A percentile compares a stretch with the other conserved stretches of the same genome.
These are phyloP conservation scores for Ramalina peruviana DNA, from an alignment of 495 filamentous ascomycete genomes.

Conservation along the genomic window DNA sequence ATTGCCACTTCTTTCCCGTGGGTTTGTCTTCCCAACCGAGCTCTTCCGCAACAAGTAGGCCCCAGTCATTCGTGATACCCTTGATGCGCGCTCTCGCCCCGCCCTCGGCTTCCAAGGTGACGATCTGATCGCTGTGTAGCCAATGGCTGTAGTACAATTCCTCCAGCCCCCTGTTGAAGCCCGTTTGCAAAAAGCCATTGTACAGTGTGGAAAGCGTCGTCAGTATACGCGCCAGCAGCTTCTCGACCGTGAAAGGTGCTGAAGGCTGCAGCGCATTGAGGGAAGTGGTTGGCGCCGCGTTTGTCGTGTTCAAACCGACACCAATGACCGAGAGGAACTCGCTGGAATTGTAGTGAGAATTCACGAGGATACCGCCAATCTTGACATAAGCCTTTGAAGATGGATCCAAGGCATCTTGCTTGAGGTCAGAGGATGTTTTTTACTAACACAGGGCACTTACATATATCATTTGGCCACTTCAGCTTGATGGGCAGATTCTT, in stretches of 20 bases:
- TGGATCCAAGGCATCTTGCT: conserved; percentile 60
- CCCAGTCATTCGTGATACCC: conserved; percentile 82
- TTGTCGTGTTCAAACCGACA: conserved; percentile 80
- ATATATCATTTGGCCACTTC: conserved; percentile 98
- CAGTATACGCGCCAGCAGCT: conserved; percentile 69
- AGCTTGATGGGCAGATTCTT: conserved; percentile 62
- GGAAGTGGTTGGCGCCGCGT: conserved; percentile 74
- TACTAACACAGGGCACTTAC: conserved; percentile 17
- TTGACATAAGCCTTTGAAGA: conserved; percentile 60
- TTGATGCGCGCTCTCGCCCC: conserved; percentile 66
- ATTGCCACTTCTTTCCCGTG: conserved; percentile 65
- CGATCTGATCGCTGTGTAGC: conserved; percentile 83
- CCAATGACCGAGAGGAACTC: conserved; percentile 82
- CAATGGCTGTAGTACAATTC: conserved; percentile 70
- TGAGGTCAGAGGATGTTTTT: neutral
- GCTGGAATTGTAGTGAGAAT: conserved; percentile 63
- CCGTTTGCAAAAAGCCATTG: conserved; percentile 51
- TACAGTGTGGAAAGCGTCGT: conserved; percentile 70
- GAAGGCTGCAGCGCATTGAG: conserved; percentile 59
- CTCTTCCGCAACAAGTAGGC: conserved; percentile 72
- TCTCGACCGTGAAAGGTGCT: conserved; percentile 54
- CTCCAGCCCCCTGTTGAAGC: conserved; percentile 62
- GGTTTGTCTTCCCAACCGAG: conserved; percentile 52
- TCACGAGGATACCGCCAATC: conserved; percentile 86
- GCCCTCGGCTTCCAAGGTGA: conserved; percentile 74